These are phyloP conservation scores for Arachnomyces sp. DNA, from an alignment of 2,329 filamentous ascomycete genomes.

Conservation along the genomic window DNA sequence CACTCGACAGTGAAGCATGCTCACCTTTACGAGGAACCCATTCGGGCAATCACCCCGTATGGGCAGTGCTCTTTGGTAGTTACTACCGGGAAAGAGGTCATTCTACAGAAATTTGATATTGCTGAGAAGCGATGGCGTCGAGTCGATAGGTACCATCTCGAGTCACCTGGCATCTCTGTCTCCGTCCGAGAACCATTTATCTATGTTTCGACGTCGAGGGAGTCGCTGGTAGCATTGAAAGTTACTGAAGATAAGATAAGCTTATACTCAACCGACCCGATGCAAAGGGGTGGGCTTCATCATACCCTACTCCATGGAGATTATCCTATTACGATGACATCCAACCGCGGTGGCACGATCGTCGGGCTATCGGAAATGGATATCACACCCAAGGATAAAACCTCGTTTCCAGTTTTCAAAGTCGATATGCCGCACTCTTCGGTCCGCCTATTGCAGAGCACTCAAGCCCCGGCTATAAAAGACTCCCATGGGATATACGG, in stretches of 20 bases:
- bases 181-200: conserved; percentile 40
- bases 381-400: conserved; percentile 20
- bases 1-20: conserved; percentile 29
- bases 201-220: conserved; percentile 46
- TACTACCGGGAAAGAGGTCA: conserved; percentile 36
- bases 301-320: conserved; percentile 32
- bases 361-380: conserved; percentile 27
- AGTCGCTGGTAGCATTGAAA: conserved; percentile 45
- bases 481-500: conserved; percentile 50
- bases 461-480: conserved; percentile 3
- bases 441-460: conserved; percentile 17
- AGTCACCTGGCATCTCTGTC: conserved; percentile 44
- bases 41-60: conserved; percentile 49
- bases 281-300: conserved; percentile 25
- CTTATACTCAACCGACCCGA: conserved; percentile 27
- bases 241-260: conserved; percentile 28
- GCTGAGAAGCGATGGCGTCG: conserved; percentile 34
- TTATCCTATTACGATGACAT: conserved; percentile 41
- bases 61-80: conserved; percentile 36
- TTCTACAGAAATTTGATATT: conserved; percentile 36
- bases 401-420: conserved; percentile 22
- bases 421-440: conserved; percentile 29
- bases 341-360: conserved; percentile 45
- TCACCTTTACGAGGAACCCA: conserved; percentile 31
- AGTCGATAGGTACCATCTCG: conserved; percentile 31